Base-by-base conservation (phyloP, 805 yeast genomes). In the Cyberlindnera galapagoensis region DNA sequence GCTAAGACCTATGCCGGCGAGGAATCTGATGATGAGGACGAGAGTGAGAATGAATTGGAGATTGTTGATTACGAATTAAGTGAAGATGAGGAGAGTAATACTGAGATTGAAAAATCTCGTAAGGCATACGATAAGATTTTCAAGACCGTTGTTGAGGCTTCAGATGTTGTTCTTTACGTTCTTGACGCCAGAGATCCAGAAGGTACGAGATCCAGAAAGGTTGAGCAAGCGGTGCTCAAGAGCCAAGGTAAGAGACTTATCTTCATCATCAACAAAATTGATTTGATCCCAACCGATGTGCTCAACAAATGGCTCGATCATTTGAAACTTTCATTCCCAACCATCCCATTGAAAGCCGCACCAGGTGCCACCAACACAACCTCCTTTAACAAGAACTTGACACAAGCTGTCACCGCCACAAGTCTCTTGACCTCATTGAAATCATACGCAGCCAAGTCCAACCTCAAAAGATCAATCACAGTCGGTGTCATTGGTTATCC, bases 401-500 rank as follows among this genome's bases (percentile, higher is more conserved):
- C 87, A 3, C 77, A 76, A 40, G 62, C 77, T 20, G 71, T 69
- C 39, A 83, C 97, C 9, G 80, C 96, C 17, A 69, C 68, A 28
- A 74, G 80, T 16, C 67, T 92, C 45, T 60, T 92, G 44, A 81
- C 79, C 41, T 77, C 95, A 9, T 73, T 90, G 49, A 90, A 90
- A 61, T 69, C 86, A 29, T 92, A 80, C 55, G 88, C 97, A 14
- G 70, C 73, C 43, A 81, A 82, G 58, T 73, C 87, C 15, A 83
- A 87, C 53, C 69, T 88, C 49, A 88, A 88, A 54, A 77, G 97
- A 56, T 76, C 95, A 10, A 80, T 88, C 36, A 73, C 85, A 27
- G 97, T 86, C 28, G 97, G 98, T 57, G 95, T 90, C 25, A 83
- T 90, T 45, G 98, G 98, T 12, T 90, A 87, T 62, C 98, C 98